Conservation (phyloP, 1,139 yeast species). For the Saccharomyces pastorianus region DNA sequence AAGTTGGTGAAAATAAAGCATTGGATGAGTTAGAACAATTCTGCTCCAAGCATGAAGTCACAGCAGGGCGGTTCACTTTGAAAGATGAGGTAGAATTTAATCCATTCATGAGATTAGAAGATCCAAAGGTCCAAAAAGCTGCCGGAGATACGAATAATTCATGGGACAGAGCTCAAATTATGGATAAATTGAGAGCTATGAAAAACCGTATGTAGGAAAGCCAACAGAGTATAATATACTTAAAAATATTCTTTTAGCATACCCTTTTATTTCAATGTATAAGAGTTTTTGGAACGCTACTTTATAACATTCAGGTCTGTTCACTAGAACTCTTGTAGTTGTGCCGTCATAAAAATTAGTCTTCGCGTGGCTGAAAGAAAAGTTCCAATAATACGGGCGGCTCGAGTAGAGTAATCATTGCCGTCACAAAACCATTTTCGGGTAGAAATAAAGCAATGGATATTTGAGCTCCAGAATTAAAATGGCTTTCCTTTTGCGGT, state of each 20-base stretch:
- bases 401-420: neutral
- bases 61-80: slow-evolving; percentile 84
- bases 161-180: slow-evolving; percentile 42
- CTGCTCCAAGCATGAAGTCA: slow-evolving; percentile 49
- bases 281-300: neutral
- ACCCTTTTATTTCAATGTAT: neutral
- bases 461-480: neutral
- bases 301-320: too few relatives aligned
- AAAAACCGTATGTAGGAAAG: slow-evolving; percentile 45
- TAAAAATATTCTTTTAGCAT: neutral
- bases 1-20: slow-evolving; percentile 39
- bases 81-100: slow-evolving; percentile 74
- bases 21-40: slow-evolving; percentile 47
- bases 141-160: slow-evolving; percentile 42
- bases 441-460: neutral
- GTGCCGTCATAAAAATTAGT: neutral
- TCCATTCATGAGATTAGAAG: slow-evolving; percentile 78
- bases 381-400: neutral
- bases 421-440: neutral
- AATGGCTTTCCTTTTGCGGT: neutral
- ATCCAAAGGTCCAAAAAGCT: slow-evolving; percentile 46
- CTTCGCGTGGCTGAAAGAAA: neutral
- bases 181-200: slow-evolving; percentile 60
- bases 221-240: neutral
- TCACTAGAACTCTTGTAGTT: neutral